phyloP scores from a whole-genome alignment of 768 basidiomycete genomes.

The Trametes cinnabarina region DNA sequence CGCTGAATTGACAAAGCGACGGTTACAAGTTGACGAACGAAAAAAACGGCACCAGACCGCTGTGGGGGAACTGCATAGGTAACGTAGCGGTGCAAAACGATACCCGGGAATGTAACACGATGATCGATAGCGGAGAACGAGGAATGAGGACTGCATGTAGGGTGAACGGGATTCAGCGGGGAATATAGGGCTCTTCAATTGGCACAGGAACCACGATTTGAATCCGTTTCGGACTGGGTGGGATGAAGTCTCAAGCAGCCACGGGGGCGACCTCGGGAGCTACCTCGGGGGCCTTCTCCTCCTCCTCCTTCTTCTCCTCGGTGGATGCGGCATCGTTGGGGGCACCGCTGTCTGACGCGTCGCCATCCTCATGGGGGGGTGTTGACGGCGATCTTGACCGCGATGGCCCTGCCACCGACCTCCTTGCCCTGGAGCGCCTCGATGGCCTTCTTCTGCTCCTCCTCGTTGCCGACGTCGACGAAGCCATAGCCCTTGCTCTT shows the following conservation, averaged over 20 bases:
- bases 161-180: conserved; percentile 22
- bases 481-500: conserved; percentile 98
- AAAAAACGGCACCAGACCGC: conserved; percentile 33
- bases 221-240: conserved; percentile 7
- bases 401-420: conserved; percentile 79
- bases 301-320: conserved; percentile 15
- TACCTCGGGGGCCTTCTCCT: conserved; percentile 17
- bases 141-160: conserved; percentile 8
- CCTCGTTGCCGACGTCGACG: conserved; percentile 88
- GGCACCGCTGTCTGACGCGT: conserved; percentile 23
- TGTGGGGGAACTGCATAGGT: conserved; percentile 17
- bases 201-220: conserved; percentile 3
- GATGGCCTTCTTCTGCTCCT: conserved; percentile 90
- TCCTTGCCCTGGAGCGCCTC: conserved; percentile 84
- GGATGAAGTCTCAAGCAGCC: conserved; percentile 19
- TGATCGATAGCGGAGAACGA: conserved; percentile 10
- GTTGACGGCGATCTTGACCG: conserved; percentile 96
- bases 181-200: conserved; percentile 3
- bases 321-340: conserved; percentile 20
- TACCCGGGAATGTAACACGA: conserved; percentile 20
- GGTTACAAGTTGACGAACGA: conserved; percentile 26
- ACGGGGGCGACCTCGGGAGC: conserved; percentile 20
- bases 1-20: conserved; percentile 26
- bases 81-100: conserved; percentile 24
- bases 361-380: conserved; percentile 41